Conservation (phyloP, 2,329 filamentous ascomycete species). For the Sclerotinia trifoliorum region DNA sequence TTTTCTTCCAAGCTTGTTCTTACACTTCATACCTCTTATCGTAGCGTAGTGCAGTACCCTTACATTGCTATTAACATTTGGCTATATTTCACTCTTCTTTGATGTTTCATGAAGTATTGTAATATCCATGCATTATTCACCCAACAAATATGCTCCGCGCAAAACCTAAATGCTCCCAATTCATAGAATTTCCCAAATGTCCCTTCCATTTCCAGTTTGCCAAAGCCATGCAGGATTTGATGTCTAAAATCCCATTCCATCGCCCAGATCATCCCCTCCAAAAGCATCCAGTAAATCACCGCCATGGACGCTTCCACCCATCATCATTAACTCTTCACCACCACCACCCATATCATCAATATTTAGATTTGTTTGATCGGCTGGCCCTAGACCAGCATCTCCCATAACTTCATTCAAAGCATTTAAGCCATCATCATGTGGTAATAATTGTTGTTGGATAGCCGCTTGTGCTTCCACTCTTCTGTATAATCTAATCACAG, state of each 20-base stretch:
- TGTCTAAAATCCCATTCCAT: conserved; percentile 32
- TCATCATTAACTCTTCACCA: conserved; percentile 31
- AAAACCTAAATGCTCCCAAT: neutral
- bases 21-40: neutral
- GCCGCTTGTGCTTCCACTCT: conserved; percentile 37
- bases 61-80: neutral
- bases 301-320: conserved; percentile 23
- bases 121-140: neutral
- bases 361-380: conserved; percentile 20
- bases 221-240: neutral
- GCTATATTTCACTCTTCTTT: neutral
- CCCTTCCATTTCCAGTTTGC: neutral
- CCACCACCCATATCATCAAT: conserved; percentile 19
- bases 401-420: conserved; percentile 26
- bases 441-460: conserved; percentile 27
- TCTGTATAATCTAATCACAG: conserved; percentile 36
- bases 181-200: neutral
- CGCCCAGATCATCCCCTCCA: conserved; percentile 27
- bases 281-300: conserved; percentile 26
- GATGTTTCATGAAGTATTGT: neutral
- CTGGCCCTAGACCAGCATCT: conserved; percentile 24
- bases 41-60: neutral
- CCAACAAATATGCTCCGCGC: neutral
- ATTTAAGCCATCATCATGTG: conserved; percentile 17
- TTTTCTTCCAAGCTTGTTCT: neutral